These are phyloP conservation scores for Aspergillus biplanus DNA, from an alignment of 495 filamentous ascomycete species.

Conservation along the genomic window DNA sequence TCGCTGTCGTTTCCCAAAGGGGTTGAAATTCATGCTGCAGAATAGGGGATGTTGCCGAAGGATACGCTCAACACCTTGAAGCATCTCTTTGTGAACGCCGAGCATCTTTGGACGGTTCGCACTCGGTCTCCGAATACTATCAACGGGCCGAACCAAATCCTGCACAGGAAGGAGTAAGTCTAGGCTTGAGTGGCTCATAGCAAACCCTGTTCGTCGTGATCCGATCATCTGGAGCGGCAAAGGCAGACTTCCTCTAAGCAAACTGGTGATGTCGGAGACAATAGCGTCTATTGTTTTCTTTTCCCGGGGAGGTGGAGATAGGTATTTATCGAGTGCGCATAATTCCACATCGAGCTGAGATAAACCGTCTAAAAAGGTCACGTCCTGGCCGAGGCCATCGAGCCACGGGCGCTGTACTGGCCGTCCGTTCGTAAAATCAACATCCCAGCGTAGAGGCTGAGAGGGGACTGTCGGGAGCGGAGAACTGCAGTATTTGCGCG, in stretches of 20 bases:
- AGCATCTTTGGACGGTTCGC: conserved; percentile 34
- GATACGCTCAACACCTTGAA: conserved; percentile 28
- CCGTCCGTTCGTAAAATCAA: conserved; percentile 15
- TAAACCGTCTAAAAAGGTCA: conserved; percentile 20
- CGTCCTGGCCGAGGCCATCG: conserved; percentile 17
- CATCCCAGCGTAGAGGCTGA: conserved; percentile 24
- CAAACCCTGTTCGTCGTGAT: conserved; percentile 57
- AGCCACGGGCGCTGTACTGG: conserved; percentile 40
- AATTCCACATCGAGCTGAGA: conserved; percentile 50
- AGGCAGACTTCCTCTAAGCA: conserved; percentile 27
- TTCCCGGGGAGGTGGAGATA: conserved; percentile 43
- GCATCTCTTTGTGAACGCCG: conserved; percentile 23
- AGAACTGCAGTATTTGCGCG: not conserved
- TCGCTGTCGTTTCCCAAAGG: conserved; percentile 10
- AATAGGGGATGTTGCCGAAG: conserved; percentile 23
- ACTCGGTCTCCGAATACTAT: conserved; percentile 36
- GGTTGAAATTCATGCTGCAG: conserved; percentile 21
- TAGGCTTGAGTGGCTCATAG: conserved; percentile 53
- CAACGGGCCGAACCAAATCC: conserved; percentile 25
- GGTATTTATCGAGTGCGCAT: conserved; percentile 46
- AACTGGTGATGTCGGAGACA: conserved; percentile 28
- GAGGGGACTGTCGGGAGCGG: not conserved
- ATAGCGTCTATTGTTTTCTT: conserved; percentile 31
- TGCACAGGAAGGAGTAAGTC: conserved; percentile 44
- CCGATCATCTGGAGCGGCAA: conserved; percentile 51